Evolutionary conservation across 108 stramenopile genomes (phyloP).

Genomic region (Nannochloropsis salina): DNA sequence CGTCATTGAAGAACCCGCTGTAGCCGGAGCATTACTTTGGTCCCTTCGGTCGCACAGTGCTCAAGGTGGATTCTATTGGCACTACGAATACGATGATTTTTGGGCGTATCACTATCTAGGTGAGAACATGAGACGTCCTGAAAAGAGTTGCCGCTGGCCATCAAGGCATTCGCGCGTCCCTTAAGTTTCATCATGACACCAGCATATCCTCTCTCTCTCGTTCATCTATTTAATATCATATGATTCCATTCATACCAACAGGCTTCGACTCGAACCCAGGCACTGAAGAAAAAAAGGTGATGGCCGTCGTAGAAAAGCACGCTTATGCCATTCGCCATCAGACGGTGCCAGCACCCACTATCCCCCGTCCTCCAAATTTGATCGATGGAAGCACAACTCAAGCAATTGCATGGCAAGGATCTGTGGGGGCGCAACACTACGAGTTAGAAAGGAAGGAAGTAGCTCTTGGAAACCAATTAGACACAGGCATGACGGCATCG

Average conservation of each 20-base stretch:
- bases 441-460: not conserved
- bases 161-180: too few relatives aligned
- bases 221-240: not conserved
- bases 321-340: not conserved
- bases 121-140: not conserved
- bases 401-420: not conserved
- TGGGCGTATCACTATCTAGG: constrained; percentile 14
- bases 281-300: not conserved
- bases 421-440: not conserved
- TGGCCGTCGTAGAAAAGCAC: constrained; percentile 14
- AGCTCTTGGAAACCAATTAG: not conserved
- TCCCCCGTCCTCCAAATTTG: not conserved
- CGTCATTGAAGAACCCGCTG: not conserved
- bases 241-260: not conserved
- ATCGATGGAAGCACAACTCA: constrained; percentile 1
- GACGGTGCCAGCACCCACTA: not conserved
- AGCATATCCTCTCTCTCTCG: not conserved
- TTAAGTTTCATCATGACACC: not conserved
- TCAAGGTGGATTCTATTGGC: not conserved
- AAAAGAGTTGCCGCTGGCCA: too few relatives aligned
- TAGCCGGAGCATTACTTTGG: not conserved
- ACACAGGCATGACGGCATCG: not conserved
- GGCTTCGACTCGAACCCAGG: not conserved
- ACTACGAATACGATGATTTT: constrained; percentile 12
- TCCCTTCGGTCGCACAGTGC: not conserved